Evolutionary conservation across 805 yeast species (phyloP).

Genomic region (Metschnikowia colocasiae): DNA sequence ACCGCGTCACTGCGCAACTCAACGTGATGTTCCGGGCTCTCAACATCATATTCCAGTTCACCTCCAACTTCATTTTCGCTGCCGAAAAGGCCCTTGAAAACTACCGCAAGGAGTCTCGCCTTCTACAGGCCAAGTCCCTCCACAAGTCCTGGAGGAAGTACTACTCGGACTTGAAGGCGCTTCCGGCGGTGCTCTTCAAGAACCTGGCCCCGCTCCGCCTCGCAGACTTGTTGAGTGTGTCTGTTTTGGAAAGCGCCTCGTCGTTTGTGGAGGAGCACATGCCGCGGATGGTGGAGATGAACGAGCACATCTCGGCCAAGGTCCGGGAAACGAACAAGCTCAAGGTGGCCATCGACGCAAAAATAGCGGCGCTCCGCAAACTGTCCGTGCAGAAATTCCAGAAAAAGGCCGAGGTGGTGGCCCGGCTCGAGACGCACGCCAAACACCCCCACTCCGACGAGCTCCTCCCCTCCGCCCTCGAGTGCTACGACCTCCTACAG

Average conservation of each 20-base stretch:
- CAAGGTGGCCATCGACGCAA: constrained; percentile 34
- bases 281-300: constrained; percentile 29
- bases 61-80: constrained; percentile 46
- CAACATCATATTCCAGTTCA: constrained; percentile 46
- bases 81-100: constrained; percentile 44
- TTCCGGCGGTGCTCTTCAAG: constrained; percentile 34
- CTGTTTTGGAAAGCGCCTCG: neutral
- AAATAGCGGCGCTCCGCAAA: constrained; percentile 39
- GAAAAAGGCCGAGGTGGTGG: neutral
- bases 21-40: constrained; percentile 44
- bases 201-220: constrained; percentile 23
- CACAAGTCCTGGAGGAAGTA: constrained; percentile 34
- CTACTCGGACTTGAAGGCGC: constrained; percentile 30
- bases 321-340: constrained; percentile 38
- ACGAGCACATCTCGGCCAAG: constrained; percentile 29
- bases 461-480: neutral
- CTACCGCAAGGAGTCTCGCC: constrained; percentile 33
- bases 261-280: constrained; percentile 22
- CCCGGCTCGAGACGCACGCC: neutral
- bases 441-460: neutral
- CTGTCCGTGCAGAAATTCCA: constrained; percentile 30
- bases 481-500: constrained; percentile 31
- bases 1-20: constrained; percentile 30
- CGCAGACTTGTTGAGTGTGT: neutral
- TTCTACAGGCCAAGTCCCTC: constrained; percentile 41